phyloP scores from a whole-genome alignment of 2,329 filamentous ascomycete genomes.

The Cyanodermella asteris region DNA sequence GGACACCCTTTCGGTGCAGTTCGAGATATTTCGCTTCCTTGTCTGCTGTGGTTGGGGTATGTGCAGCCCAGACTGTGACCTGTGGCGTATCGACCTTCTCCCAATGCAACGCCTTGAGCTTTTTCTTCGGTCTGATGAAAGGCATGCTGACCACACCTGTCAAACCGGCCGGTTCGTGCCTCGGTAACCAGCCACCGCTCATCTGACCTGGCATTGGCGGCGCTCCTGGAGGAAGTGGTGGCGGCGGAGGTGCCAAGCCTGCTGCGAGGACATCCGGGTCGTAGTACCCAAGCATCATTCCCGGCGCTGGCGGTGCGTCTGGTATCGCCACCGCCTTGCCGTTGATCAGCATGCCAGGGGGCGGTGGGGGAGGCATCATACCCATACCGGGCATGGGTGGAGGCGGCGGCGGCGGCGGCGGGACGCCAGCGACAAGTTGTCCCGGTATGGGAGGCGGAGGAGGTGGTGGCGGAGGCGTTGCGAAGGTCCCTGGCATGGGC shows the following conservation, averaged over 20 bases:
- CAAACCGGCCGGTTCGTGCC: constrained; percentile 33
- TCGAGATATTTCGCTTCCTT: constrained; percentile 93
- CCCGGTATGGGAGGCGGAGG: constrained; percentile 16
- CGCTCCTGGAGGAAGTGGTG: constrained; percentile 41
- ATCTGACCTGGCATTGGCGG: constrained; percentile 36
- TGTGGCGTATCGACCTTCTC: constrained; percentile 90
- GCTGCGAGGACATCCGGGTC: too few relatives aligned
- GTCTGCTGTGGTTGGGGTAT: constrained; percentile 64
- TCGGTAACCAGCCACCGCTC: constrained; percentile 51
- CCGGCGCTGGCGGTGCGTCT: constrained; percentile 19
- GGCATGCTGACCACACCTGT: constrained; percentile 56
- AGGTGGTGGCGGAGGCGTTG: constrained; percentile 6
- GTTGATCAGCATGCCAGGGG: too few relatives aligned
- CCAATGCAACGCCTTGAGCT: constrained; percentile 98
- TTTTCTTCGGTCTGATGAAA: constrained; percentile 86
- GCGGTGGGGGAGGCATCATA: constrained; percentile 15
- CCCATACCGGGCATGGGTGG: constrained; percentile 12
- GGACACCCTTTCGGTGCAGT: constrained; percentile 77
- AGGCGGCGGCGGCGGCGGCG: constrained; percentile 18
- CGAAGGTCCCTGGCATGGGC: too few relatives aligned
- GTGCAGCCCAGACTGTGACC: constrained; percentile 78
- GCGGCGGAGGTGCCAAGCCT: constrained; percentile 20
- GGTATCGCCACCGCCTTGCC: too few relatives aligned
- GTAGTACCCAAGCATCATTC: constrained; percentile 17
- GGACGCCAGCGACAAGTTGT: constrained; percentile 15